Percentiles rank a stretch among this genome's conserved stretches.
These are phyloP conservation scores for Salicornia ramosissima DNA, from an alignment of 148 eudicot genomes.

Conservation along the genomic window DNA sequence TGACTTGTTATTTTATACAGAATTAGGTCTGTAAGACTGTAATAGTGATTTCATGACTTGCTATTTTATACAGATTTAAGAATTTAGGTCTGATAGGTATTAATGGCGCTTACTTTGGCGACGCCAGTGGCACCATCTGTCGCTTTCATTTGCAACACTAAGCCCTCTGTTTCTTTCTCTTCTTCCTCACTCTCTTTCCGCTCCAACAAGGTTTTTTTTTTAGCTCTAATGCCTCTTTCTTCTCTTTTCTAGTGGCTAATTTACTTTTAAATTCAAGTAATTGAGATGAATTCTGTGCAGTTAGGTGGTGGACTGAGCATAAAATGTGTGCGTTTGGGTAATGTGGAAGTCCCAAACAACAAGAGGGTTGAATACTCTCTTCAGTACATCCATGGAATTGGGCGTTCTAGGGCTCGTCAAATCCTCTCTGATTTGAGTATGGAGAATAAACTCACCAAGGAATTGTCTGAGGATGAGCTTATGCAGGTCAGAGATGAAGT, in stretches of 20 bases:
- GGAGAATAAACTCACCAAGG: constrained; percentile 57
- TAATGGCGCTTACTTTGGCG: constrained; percentile 58
- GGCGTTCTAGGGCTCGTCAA: constrained; percentile 43
- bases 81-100: no score
- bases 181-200: constrained; percentile 34
- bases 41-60: no score
- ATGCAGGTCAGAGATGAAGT: constrained; percentile 44
- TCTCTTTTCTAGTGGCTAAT: no score
- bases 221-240: no score
- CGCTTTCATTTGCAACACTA: constrained; percentile 38
- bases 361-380: constrained; percentile 54
- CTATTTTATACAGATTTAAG: no score
- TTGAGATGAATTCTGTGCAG: no score
- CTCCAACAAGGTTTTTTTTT: no score
- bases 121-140: constrained; percentile 49
- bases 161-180: constrained; percentile 21
- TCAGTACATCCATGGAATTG: constrained; percentile 62
- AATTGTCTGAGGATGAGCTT: constrained; percentile 53
- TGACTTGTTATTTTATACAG: no score
- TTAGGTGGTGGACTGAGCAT: constrained; percentile 35
- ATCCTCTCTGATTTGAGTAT: constrained; percentile 46
- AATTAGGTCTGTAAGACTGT: no score
- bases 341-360: constrained; percentile 59
- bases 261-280: no score
- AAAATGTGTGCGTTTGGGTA: constrained; percentile 60